Conservation (phyloP, 176 grass and related monocot genomes). For the Aegilops bicornis region DNA sequence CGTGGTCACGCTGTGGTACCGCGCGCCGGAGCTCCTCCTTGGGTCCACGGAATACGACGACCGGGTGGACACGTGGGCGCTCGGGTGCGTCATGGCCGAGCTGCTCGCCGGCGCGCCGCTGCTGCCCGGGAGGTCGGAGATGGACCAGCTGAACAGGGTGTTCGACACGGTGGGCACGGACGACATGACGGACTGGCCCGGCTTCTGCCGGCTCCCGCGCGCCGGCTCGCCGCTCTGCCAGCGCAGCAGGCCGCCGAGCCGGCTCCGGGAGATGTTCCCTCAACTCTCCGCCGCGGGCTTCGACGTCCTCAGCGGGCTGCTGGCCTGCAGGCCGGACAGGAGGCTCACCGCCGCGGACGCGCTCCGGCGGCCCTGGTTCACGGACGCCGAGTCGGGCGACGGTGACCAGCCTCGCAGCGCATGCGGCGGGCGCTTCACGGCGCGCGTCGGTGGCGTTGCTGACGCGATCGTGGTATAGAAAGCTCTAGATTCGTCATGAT, state of each 20-base stretch:
- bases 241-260: not conserved
- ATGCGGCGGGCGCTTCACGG: not conserved
- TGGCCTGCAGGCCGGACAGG: slow-evolving; percentile 33
- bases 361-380: slow-evolving; percentile 29
- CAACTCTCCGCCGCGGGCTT: slow-evolving; percentile 23
- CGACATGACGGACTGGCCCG: slow-evolving; percentile 1
- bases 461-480: not conserved
- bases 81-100: slow-evolving; percentile 51
- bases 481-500: not conserved
- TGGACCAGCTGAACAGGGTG: slow-evolving; percentile 44
- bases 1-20: slow-evolving; percentile 40
- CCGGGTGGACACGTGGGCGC: slow-evolving; percentile 43
- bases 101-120: slow-evolving; percentile 27
- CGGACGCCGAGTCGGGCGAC: not conserved
- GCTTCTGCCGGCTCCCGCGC: slow-evolving; percentile 4
- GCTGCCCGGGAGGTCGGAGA: slow-evolving; percentile 23
- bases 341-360: slow-evolving; percentile 30
- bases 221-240: slow-evolving; percentile 15
- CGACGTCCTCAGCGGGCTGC: slow-evolving; percentile 31
- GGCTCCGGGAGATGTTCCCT: slow-evolving; percentile 35
- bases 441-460: not conserved
- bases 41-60: slow-evolving; percentile 33
- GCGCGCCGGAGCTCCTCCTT: slow-evolving; percentile 40
- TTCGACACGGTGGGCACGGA: slow-evolving; percentile 13
- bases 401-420: not conserved